Base-by-base conservation (phyloP, 2,329 filamentous ascomycete species). In the Catunica adiposa region DNA sequence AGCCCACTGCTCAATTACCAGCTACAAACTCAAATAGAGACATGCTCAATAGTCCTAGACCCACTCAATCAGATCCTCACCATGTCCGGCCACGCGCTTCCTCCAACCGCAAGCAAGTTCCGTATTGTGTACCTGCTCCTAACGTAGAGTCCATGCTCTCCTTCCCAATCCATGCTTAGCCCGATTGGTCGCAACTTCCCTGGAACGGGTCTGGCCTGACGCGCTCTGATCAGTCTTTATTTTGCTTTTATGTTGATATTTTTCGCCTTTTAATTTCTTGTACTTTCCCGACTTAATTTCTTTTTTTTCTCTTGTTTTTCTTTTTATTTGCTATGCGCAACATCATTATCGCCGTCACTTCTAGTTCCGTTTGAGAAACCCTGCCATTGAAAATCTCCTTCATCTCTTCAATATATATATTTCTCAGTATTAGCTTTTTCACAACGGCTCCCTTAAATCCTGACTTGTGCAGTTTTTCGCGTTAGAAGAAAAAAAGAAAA, bases 211-310 rank as follows among this genome's bases (percentile, higher is more conserved):
- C 15, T 44, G n/a, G n/a, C 40, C 20, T 11, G 38, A 44, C 14
- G 17, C 40, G 40, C n/a, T 44, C 20, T 44, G 11, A 44, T 44
- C 9, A 15, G 40, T 44, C 20, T 22, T 17, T 22, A 38, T 31
- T 42, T 59, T n/a, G 48, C 52, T 22, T 60, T 60, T 37, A 42
- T 42, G 51, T 34, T 52, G 15, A 51, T 57, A 52, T 48, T 48
- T 57, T 57, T 48, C 3, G 17, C 22, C 37, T 53, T 29, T 22
- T 23, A 31, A 20, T 42, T 53, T 23, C 40, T 46, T 53, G 9
- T 37, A n/a, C n/a, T 40, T 22, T 17, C 15, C 40, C 40, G 20
- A n/a, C 40, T 17, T 44, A n/a, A 40, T 25, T 51, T 53, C 48
- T 50, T n/a, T 3, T 15, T 17, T 38, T 6, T 11, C n/a, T n/a